Percentiles rank a stretch among this genome's conserved stretches.
Conservation (phyloP, 768 basidiomycete genomes). For the Mrakia frigida region DNA sequence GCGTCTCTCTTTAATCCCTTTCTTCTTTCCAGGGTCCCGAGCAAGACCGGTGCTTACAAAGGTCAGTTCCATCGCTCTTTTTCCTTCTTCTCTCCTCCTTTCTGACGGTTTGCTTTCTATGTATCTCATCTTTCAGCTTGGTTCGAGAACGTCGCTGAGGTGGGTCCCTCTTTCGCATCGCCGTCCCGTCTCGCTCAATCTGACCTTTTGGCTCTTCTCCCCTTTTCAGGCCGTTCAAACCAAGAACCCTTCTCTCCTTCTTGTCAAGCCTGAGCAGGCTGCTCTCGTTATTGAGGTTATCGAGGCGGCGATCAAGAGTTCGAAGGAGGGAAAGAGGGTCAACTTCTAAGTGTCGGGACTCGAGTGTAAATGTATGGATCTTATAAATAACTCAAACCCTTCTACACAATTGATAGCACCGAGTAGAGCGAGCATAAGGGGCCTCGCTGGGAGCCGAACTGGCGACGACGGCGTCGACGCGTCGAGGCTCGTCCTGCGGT, state of each 20-base stretch:
- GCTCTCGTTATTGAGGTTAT: slow-evolving; percentile 68
- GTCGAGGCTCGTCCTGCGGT: too few species aligned
- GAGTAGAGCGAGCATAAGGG: too few species aligned
- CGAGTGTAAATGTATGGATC: too few species aligned
- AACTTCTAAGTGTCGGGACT: too few species aligned
- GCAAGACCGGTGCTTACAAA: not conserved
- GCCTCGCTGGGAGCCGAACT: too few species aligned
- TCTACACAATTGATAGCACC: too few species aligned
- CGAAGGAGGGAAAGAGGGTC: slow-evolving; percentile 56
- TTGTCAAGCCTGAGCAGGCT: slow-evolving; percentile 70
- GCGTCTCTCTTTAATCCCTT: not conserved
- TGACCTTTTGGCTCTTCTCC: too few species aligned
- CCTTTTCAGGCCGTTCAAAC: slow-evolving; percentile 42
- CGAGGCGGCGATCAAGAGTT: slow-evolving; percentile 65
- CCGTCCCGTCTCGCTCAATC: too few species aligned
- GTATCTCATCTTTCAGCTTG: not conserved
- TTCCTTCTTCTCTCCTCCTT: not conserved
- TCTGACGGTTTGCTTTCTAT: not conserved
- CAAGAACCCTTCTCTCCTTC: slow-evolving; percentile 32
- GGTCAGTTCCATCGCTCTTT: slow-evolving; percentile 43
- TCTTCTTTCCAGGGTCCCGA: not conserved
- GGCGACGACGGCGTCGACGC: too few species aligned
- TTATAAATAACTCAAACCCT: too few species aligned
- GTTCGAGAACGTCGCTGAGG: slow-evolving; percentile 60
- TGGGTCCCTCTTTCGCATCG: too few species aligned